Percentiles rank a stretch among this genome's conserved stretches.
phyloP scores from a whole-genome alignment of 2,329 filamentous ascomycete genomes.

The Aspergillus caelatus region DNA sequence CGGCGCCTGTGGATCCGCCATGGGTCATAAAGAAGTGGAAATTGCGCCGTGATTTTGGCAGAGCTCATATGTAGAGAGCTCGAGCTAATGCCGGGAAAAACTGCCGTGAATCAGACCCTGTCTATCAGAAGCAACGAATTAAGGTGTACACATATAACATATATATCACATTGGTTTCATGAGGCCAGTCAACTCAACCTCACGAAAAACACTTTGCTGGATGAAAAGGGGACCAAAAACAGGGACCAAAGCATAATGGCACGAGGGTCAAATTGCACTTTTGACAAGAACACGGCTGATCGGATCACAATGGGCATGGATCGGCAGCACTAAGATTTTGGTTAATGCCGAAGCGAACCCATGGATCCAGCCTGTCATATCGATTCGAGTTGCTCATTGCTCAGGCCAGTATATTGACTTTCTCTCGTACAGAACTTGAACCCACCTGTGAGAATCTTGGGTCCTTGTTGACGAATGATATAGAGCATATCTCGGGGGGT shows the following conservation, averaged over 20 bases:
- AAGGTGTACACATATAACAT: neutral
- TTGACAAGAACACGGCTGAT: neutral
- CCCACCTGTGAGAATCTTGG: neutral
- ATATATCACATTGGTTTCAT: neutral
- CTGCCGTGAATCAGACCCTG: neutral
- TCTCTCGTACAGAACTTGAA: neutral
- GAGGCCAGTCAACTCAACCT: neutral
- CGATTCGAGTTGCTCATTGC: neutral
- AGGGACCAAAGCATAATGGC: neutral
- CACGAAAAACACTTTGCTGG: neutral
- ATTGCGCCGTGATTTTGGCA: neutral
- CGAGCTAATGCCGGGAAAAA: neutral
- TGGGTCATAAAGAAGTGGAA: neutral
- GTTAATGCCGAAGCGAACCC: neutral
- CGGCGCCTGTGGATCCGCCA: neutral
- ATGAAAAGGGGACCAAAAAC: neutral
- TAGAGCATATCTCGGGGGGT: neutral
- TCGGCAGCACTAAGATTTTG: neutral
- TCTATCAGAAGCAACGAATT: neutral
- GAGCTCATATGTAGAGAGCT: neutral
- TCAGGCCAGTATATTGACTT: neutral
- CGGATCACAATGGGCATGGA: neutral
- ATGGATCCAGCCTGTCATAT: constrained; percentile 1
- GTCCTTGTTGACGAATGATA: neutral
- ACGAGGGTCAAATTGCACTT: neutral